Base-by-base conservation (phyloP, 2,329 filamentous ascomycete genomes). In the Fusarium verticillioides region DNA sequence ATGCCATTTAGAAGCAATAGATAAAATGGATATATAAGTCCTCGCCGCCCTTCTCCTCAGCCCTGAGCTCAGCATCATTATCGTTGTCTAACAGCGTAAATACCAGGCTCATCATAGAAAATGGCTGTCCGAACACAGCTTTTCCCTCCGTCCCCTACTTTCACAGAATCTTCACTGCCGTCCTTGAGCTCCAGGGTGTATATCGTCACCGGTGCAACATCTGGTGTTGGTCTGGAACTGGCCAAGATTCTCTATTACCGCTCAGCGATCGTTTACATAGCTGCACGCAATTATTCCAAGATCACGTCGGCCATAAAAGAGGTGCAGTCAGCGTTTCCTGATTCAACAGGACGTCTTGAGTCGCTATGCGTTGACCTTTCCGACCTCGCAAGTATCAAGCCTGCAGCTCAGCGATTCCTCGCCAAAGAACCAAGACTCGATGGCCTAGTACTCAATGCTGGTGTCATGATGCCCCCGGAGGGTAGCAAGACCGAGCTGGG, bases 161-260 rank as follows among this genome's bases (percentile, higher is more conserved):
- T 76, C 15, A 74, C 69, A 21, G 74, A 73, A 43, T 21, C 43
- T 5, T 73, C 63, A n/a, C 58, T 76, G 12, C 60, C 72, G 5
- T 65, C 42, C 2, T 61, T 73, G 10, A 49, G 52, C 40, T 71
- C 63, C 21, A 53, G 61, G 42, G 60, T 73, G 28, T 75, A 73
- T 60, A 73, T 76, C 44, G 57, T 75, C 40, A 76, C 74, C 5
- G 66, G 74, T 23, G 69, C 71, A 52, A 73, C 74, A 26, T 73
- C 72, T 19, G 69, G 60, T 9, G 63, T 76, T 42, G 73, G 70
- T 9, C 47, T 72, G 11, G 68, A 76, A 30, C 56, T 76, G 5
- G 56, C 73, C 15, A 75, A 75, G 36, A 72, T 76, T 8, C 60
- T 74, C 19, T 75, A 72, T 59, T 75, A 60, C 0, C 53, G 53